These are phyloP conservation scores for Gillenia trifoliata DNA, from an alignment of 306 rosid genomes.

Conservation along the genomic window DNA sequence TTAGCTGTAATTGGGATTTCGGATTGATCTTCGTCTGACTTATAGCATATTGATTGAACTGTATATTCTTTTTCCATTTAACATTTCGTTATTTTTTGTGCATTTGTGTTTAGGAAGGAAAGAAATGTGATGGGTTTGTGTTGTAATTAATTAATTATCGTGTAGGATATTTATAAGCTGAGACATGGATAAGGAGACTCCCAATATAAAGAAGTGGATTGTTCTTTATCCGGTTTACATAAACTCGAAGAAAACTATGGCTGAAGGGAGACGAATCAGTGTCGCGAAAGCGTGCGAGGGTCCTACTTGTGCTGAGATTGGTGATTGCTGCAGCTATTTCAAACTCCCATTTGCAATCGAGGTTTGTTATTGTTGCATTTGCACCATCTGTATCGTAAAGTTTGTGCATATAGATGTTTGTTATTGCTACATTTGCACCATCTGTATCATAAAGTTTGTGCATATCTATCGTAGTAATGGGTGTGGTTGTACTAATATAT, in stretches of 20 bases:
- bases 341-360: constrained; percentile 72
- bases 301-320: constrained; percentile 74
- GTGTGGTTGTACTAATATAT: background rate
- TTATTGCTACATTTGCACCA: background rate
- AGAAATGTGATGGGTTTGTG: constrained; percentile 12
- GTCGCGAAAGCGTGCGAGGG: constrained; percentile 37
- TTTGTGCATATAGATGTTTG: background rate
- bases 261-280: constrained; percentile 79
- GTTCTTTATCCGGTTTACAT: constrained; percentile 80
- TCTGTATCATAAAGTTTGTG: background rate
- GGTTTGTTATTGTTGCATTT: constrained; percentile 27
- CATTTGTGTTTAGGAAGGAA: background rate
- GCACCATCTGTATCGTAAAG: background rate
- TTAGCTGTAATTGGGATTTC: background rate
- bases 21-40: background rate
- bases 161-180: constrained; percentile 13
- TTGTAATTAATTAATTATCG: background rate
- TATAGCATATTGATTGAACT: background rate
- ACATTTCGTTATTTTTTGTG: background rate
- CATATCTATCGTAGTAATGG: background rate
- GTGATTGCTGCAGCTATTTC: constrained; percentile 74
- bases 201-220: constrained; percentile 68
- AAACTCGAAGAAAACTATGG: constrained; percentile 78
- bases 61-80: background rate
- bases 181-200: constrained; percentile 54